Evolutionary conservation across 208 protist genomes (phyloP), one percentile per base, ranked within the genome.

Genomic region (Wallacemonas rigidus): DNA sequence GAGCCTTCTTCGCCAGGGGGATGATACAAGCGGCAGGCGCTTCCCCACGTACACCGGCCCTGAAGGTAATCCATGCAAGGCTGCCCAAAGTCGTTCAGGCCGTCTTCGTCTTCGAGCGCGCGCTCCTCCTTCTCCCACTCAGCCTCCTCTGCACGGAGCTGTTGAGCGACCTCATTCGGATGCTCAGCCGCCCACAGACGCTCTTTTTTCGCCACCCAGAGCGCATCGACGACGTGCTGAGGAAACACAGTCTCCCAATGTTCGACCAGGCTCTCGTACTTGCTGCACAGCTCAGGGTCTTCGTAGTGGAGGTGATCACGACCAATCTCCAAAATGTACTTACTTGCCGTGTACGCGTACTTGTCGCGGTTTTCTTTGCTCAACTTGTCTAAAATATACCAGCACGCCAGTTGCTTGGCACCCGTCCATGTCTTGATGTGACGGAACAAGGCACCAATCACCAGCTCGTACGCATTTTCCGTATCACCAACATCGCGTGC

Each of bases 51-150:
- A 70, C 93, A 97, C 44, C 83, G 80, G 15, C 93, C 93, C 75
- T 97, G 91, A 55, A 97, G 82, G 76, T 95, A 97, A 72, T 95
- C 93, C 62, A 96, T 91, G 77, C 93, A 97, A 12, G 93, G 93
- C 84, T 95, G 93, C 0, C 90, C 91, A 82, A 91, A 96, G 82
- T 93, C 85, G 77, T 97, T 91, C 12, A 97, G 84, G 47, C 90
- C 90, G 74, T 93, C 88, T n/a, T 88, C 89, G 72, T 97, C 90
- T 51, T 95, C 78, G 65, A 91, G 55, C 35, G 77, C 80, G 55
- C 63, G 70, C 77, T 97, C 93, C 80, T 94, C 87, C 40, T 65
- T 68, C 15, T 81, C 82, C 90, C 93, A 97, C 71, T 88, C 82
- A 47, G 55, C 67, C 79, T 97, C 93, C 81, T 97, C 93, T 15